These are phyloP conservation scores for Vachellia pachyceras DNA, from an alignment of 306 rosid genomes.

Conservation along the genomic window DNA sequence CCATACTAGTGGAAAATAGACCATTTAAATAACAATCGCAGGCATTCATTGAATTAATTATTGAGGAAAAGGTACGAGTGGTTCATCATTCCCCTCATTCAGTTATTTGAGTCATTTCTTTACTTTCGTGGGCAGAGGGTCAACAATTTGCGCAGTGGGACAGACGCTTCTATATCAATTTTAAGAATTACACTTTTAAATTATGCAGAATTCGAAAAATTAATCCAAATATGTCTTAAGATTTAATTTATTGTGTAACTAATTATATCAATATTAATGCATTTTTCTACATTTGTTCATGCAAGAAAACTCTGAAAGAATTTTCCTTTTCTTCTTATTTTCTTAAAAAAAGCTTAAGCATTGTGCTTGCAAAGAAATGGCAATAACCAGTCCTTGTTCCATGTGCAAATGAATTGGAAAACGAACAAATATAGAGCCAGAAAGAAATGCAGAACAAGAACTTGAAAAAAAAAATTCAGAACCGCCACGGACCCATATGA, in stretches of 20 bases:
- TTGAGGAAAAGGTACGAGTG: background rate
- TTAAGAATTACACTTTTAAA: too few species aligned
- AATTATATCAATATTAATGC: background rate
- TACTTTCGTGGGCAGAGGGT: background rate
- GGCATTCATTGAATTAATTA: background rate
- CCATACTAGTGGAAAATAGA: too few species aligned
- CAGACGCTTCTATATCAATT: background rate
- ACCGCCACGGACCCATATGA: slow-evolving; percentile 10
- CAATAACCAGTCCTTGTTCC: background rate
- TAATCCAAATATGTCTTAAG: too few species aligned
- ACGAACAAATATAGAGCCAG: background rate
- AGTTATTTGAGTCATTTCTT: too few species aligned
- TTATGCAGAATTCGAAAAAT: too few species aligned
- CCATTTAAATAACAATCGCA: too few species aligned
- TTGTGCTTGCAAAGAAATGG: background rate
- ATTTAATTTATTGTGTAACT: too few species aligned
- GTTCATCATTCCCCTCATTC: background rate
- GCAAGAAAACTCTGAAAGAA: background rate
- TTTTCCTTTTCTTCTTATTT: too few species aligned
- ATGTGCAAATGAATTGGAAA: background rate
- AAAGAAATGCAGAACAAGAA: background rate
- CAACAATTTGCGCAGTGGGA: too few species aligned
- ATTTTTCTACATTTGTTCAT: background rate
- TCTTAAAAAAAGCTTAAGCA: too few species aligned
- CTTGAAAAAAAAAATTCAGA: slow-evolving; percentile 3